Conservation (phyloP, 345 rosid genomes). For the Aquilaria sinensis region DNA sequence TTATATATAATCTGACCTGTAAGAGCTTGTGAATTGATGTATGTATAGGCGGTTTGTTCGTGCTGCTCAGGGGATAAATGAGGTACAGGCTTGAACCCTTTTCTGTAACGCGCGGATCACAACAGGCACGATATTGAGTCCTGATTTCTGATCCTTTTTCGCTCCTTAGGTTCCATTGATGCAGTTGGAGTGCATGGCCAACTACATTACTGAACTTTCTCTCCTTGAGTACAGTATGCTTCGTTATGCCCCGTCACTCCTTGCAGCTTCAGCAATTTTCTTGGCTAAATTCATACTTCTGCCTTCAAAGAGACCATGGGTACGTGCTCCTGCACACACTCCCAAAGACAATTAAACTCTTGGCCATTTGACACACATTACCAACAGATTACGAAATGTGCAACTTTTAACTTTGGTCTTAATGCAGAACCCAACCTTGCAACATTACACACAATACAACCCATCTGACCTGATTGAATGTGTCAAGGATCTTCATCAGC, state of each 20-base stretch:
- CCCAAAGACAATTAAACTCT: too few species aligned
- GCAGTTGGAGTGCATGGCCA: conserved; percentile 79
- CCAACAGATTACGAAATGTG: not conserved
- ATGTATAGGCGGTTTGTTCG: conserved; percentile 71
- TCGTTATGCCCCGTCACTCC: conserved; percentile 60
- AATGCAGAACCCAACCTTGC: conserved; percentile 67
- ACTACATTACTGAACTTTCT: conserved; percentile 69
- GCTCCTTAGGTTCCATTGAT: conserved; percentile 47
- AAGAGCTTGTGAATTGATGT: conserved; percentile 13
- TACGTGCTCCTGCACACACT: conserved; percentile 18
- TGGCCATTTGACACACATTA: not conserved
- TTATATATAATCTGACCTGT: not conserved
- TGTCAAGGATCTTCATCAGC: conserved; percentile 60
- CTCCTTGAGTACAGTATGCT: conserved; percentile 80
- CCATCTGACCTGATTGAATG: conserved; percentile 61
- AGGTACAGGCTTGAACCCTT: conserved; percentile 37
- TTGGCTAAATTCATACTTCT: conserved; percentile 60
- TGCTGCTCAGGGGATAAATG: conserved; percentile 70
- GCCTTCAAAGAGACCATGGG: conserved; percentile 89
- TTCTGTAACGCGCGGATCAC: too few species aligned
- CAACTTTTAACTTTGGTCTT: not conserved
- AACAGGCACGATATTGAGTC: not conserved
- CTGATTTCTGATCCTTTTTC: conserved; percentile 2
- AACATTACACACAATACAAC: conserved; percentile 76
- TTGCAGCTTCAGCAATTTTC: conserved; percentile 90